A percentile compares a stretch with the other conserved stretches of the same genome.
Evolutionary conservation across 768 basidiomycete species (phyloP).

Genomic region (Phallus indusiatus): DNA sequence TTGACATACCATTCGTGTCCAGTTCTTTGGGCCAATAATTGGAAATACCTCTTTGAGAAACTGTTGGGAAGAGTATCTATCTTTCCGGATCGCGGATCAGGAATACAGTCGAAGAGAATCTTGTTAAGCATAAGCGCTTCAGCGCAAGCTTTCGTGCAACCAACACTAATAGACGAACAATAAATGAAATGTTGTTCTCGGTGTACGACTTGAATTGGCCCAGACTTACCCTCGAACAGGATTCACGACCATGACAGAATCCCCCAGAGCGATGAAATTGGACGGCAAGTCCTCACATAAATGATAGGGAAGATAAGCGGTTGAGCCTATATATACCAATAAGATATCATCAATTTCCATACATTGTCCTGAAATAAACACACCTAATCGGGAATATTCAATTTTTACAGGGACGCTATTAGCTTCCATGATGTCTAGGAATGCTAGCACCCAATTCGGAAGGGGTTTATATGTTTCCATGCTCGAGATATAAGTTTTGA

Average conservation of each 20-base stretch:
- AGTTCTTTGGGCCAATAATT: constrained; percentile 6
- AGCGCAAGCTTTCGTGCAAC: constrained; percentile 14
- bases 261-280: constrained; percentile 18
- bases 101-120: background rate
- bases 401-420: background rate
- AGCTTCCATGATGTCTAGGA: constrained; percentile 14
- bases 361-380: background rate
- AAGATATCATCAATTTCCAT: background rate
- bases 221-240: constrained; percentile 15
- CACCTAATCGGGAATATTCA: constrained; percentile 9
- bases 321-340: constrained; percentile 4
- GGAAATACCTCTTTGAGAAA: constrained; percentile 11
- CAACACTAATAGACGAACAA: constrained; percentile 9
- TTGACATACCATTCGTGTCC: background rate
- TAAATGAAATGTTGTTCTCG: background rate
- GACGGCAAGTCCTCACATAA: constrained; percentile 12
- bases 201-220: background rate
- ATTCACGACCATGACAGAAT: constrained; percentile 16
- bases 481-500: constrained; percentile 13
- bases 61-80: constrained; percentile 4
- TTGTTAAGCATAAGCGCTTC: constrained; percentile 12
- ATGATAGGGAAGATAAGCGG: constrained; percentile 14
- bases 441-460: constrained; percentile 9
- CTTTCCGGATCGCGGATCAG: background rate
- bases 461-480: background rate